Percentiles rank a stretch among this genome's conserved stretches.
Conservation (phyloP, 495 filamentous ascomycete genomes). For the Aspergillus coremiiformis region DNA sequence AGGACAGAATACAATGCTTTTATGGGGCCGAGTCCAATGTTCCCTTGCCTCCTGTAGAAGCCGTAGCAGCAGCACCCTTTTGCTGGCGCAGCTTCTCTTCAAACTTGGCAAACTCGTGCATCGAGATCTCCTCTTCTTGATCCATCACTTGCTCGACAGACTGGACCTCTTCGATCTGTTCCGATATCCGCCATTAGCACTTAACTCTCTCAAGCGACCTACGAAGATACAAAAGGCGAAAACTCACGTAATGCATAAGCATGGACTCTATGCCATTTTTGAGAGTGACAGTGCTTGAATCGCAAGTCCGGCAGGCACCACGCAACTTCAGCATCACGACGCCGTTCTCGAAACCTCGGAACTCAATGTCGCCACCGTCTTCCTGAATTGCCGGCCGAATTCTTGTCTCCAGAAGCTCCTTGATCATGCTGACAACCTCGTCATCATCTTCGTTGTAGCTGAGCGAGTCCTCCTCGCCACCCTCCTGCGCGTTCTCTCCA, state of each 20-base stretch:
- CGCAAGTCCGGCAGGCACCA: conserved; percentile 90
- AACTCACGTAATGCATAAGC: conserved; percentile 74
- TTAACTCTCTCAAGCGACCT: conserved; percentile 40
- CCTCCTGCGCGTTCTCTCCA: conserved; percentile 47
- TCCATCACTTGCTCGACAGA: conserved; percentile 88
- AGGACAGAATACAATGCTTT: conserved; percentile 1
- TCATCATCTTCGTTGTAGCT: conserved; percentile 77
- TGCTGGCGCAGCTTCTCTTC: conserved; percentile 86
- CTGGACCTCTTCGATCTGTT: conserved; percentile 89
- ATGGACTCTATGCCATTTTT: conserved; percentile 97
- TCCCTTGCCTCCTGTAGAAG: conserved; percentile 59
- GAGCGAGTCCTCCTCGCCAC: conserved; percentile 57
- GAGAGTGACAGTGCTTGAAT: conserved; percentile 89
- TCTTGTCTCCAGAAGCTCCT: conserved; percentile 92
- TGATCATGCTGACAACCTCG: conserved; percentile 95
- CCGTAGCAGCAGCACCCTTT: conserved; percentile 51
- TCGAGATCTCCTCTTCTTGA: conserved; percentile 82
- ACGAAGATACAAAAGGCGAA: background rate
- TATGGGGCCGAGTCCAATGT: conserved; percentile 53
- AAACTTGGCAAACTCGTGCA: conserved; percentile 89
- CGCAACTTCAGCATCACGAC: conserved; percentile 79
- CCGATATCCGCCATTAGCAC: conserved; percentile 5
- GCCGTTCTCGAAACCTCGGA: conserved; percentile 79
- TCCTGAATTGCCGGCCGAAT: conserved; percentile 95
- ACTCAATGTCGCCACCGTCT: conserved; percentile 95